A percentile compares a stretch with the other conserved stretches of the same genome.
Evolutionary conservation across 148 eudicot genomes (phyloP).

Genomic region (Gaultheria prostrata): DNA sequence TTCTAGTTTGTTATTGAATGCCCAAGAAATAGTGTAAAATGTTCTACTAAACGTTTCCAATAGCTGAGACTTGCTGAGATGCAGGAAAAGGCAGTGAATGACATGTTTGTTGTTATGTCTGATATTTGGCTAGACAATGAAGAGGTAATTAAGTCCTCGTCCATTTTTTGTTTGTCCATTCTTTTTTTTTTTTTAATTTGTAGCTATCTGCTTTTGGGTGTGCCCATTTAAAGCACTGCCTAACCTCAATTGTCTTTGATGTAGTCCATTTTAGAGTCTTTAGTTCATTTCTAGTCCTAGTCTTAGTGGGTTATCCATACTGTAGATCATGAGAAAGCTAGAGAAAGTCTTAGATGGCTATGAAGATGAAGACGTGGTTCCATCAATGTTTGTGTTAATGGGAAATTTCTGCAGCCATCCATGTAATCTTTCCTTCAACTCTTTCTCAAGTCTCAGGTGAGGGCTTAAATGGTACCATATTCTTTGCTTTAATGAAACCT

Average conservation of each 20-base stretch:
- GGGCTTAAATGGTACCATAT: slow-evolving; percentile 11
- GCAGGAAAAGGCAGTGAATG: slow-evolving; percentile 76
- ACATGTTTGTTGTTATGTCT: slow-evolving; percentile 89
- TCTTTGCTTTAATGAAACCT: not conserved
- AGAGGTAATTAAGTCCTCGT: slow-evolving; percentile 41
- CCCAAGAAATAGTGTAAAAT: not conserved
- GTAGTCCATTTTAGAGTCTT: too few relatives aligned
- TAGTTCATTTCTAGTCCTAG: too few relatives aligned
- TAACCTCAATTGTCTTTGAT: slow-evolving; percentile 22
- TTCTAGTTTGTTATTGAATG: not conserved
- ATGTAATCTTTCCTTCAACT: slow-evolving; percentile 74
- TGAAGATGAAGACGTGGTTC: slow-evolving; percentile 82
- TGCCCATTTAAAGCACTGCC: slow-evolving; percentile 9
- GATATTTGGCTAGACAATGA: slow-evolving; percentile 86
- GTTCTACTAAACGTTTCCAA: slow-evolving; percentile 28
- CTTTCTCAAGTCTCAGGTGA: slow-evolving; percentile 76
- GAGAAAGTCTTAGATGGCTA: slow-evolving; percentile 71
- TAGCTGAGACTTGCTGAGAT: slow-evolving; percentile 71
- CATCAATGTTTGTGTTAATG: slow-evolving; percentile 93
- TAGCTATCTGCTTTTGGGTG: not conserved
- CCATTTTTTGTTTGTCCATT: not conserved
- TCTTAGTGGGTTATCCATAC: slow-evolving; percentile 20
- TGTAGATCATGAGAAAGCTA: slow-evolving; percentile 85
- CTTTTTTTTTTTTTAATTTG: not conserved
- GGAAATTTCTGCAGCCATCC: slow-evolving; percentile 91